A percentile compares a stretch with the other conserved stretches of the same genome.
Conservation (phyloP, 306 rosid genomes). For the Purshia tridentata region DNA sequence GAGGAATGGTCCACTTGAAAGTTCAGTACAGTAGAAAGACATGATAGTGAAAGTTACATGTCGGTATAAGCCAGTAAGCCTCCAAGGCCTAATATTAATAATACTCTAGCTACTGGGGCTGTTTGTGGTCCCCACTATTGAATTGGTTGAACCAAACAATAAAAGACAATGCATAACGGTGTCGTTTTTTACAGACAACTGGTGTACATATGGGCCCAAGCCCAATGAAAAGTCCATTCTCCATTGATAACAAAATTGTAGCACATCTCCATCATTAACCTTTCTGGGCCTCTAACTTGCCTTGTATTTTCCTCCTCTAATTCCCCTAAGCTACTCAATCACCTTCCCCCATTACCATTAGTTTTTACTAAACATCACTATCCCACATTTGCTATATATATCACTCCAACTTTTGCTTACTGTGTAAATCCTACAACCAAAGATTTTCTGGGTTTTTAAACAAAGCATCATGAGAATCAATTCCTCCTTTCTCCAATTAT, state of each 20-base stretch:
- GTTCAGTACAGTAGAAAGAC: slow-evolving; percentile 12
- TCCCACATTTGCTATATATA: slow-evolving; percentile 19
- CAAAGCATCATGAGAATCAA: slow-evolving; percentile 35
- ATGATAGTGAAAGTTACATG: slow-evolving; percentile 37
- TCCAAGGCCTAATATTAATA: slow-evolving; percentile 17
- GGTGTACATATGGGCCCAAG: background rate
- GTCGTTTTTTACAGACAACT: background rate
- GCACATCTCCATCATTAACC: background rate
- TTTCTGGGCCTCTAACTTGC: slow-evolving; percentile 31
- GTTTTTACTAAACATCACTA: slow-evolving; percentile 6
- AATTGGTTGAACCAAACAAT: slow-evolving; percentile 32
- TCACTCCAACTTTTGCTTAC: background rate
- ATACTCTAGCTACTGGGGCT: slow-evolving; percentile 27
- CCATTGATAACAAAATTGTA: background rate
- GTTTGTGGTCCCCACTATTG: slow-evolving; percentile 32
- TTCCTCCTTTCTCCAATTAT: slow-evolving; percentile 25
- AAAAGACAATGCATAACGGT: background rate
- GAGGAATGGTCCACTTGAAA: slow-evolving; percentile 45
- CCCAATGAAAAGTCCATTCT: background rate
- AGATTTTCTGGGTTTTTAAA: background rate
- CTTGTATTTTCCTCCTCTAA: slow-evolving; percentile 44
- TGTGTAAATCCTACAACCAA: background rate
- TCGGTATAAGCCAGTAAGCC: slow-evolving; percentile 21
- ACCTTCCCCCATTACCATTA: slow-evolving; percentile 2
- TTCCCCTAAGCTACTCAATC: slow-evolving; percentile 81